phyloP scores from a whole-genome alignment of 257 asterid genomes.

The Nicotiana sylvestris region DNA sequence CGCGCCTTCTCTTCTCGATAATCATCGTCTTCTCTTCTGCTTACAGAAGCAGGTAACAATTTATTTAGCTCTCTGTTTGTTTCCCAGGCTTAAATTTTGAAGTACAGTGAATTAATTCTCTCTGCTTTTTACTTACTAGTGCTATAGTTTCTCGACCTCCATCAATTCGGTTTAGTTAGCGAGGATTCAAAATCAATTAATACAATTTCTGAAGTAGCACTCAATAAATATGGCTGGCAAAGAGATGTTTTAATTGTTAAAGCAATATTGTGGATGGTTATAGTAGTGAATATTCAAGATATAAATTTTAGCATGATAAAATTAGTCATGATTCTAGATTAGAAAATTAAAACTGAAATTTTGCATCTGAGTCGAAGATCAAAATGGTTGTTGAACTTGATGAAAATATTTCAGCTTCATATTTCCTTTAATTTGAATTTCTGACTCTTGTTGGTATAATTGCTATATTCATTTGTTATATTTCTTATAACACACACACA shows the following conservation, averaged over 20 bases:
- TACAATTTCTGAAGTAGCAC: neutral
- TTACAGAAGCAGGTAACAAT: conserved; percentile 77
- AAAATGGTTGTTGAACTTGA: neutral
- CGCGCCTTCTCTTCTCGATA: conserved; percentile 70
- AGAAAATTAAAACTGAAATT: neutral
- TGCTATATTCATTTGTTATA: neutral
- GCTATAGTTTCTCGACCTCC: neutral
- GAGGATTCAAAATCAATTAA: neutral
- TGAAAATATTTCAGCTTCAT: neutral
- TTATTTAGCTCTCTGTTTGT: neutral
- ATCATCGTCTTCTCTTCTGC: conserved; percentile 92
- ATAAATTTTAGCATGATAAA: neutral
- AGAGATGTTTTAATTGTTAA: neutral
- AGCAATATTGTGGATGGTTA: neutral
- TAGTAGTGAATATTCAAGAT: neutral
- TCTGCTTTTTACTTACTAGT: neutral
- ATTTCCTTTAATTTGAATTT: neutral
- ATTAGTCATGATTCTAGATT: neutral
- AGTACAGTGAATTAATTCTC: neutral
- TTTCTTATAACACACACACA: neutral
- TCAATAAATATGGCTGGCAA: neutral
- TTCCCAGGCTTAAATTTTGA: neutral
- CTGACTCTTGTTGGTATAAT: neutral
- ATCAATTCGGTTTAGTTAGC: neutral
- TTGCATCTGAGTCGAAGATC: neutral